phyloP scores from a whole-genome alignment of 768 basidiomycete genomes.

The Pleurotus citrinopileatus region DNA sequence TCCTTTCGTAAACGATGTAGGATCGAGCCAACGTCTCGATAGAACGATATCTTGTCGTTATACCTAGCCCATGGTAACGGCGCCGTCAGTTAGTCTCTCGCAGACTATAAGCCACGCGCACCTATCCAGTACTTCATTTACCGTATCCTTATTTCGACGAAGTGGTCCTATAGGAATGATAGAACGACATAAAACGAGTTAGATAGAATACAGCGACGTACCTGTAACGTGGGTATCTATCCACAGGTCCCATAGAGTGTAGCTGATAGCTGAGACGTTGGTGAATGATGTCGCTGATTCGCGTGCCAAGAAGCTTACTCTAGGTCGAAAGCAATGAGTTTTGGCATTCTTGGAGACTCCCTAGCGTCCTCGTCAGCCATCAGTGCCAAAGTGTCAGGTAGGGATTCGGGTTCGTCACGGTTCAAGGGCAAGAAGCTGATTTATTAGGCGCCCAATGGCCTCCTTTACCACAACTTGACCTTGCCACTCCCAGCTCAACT shows the following conservation, averaged over 20 bases:
- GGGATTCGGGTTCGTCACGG: too few species aligned
- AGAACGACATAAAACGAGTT: neutral
- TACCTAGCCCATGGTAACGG: slow-evolving; percentile 33
- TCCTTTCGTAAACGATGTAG: slow-evolving; percentile 52
- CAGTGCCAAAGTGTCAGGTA: too few species aligned
- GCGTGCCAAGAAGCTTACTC: slow-evolving; percentile 45
- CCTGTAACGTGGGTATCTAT: slow-evolving; percentile 76
- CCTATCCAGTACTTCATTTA: slow-evolving; percentile 54
- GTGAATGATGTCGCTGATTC: neutral
- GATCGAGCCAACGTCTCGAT: slow-evolving; percentile 73
- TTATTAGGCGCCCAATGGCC: too few species aligned
- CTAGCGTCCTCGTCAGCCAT: too few species aligned
- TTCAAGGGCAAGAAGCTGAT: too few species aligned
- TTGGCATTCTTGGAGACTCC: slow-evolving; percentile 39
- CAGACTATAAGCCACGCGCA: slow-evolving; percentile 17
- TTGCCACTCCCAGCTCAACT: too few species aligned
- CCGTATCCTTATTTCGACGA: slow-evolving; percentile 37
- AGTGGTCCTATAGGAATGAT: slow-evolving; percentile 42
- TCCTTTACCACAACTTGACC: too few species aligned
- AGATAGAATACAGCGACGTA: slow-evolving; percentile 16
- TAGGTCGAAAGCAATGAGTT: slow-evolving; percentile 77
- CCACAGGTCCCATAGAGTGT: slow-evolving; percentile 87
- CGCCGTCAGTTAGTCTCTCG: neutral
- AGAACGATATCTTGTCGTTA: slow-evolving; percentile 62
- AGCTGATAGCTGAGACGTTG: slow-evolving; percentile 32